Base-by-base conservation (phyloP, 805 yeast genomes). In the Kuraishia hungarica region DNA sequence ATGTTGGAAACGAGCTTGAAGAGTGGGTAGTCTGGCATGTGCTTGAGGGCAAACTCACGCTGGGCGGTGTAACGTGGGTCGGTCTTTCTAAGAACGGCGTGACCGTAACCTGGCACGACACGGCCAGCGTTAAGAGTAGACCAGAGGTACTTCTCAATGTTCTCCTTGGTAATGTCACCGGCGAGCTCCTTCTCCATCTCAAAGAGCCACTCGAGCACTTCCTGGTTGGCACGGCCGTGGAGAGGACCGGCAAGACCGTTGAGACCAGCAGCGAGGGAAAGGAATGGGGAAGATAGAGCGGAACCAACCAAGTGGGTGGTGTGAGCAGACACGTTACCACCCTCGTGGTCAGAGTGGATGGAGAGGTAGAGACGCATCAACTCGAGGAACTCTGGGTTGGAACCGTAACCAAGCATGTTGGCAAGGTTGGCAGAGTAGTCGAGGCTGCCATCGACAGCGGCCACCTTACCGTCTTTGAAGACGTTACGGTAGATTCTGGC, bases 21-120 rank as follows among this genome's bases (percentile, higher is more conserved):
- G 70, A 86, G 72, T 64, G 83, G 89, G 71, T 84, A 86, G 69
- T 87, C 86, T 69, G 92, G 90, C 81, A 85, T 77, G 73, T 84
- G 88, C 60, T 73, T 72, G 64, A 79, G 73, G 55, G 93, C 96
- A 66, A 87, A 88, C 75, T 85, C 89, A 73, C 91, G 83, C 76
- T 85, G 92, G 64, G 94, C 94, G 50, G 80, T 82, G 81, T 85
- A 87, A 72, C 96, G 83, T 69, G 96, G 96, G 73, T 87, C 96
- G 24, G 96, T 85, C 82, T 87, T 84, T 78, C 94, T 85, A 67
- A 87, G 79, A 54, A 87, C 94, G 56, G 93, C 94, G 71, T 87
- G 94, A 65, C 94, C 94, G 71, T 87, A 87, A 69, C 94, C 94
- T 69, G 94, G 94, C 61, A 87, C 85, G 65, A 87, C 94, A 71